Evolutionary conservation across 352 stramenopile species (phyloP), one percentile per base, ranked within the genome.

Genomic region (Elongisporangium anandrum): DNA sequence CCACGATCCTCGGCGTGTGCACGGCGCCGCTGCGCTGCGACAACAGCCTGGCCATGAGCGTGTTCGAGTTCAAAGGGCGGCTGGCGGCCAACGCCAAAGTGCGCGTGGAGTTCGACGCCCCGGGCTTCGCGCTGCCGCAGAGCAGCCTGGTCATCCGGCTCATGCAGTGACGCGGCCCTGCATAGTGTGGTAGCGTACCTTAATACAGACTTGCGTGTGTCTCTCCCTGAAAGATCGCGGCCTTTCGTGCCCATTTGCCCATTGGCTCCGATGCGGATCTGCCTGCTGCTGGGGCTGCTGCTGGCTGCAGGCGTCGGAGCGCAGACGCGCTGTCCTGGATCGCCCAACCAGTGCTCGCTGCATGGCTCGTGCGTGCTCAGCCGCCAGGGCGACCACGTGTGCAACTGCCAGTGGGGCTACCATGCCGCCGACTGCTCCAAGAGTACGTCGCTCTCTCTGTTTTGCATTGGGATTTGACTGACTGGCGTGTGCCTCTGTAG

Each of bases 381-480:
- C 50, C 75, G 79, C 22, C 69, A 77, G 20, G 79, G 79, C 26
- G 70, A 88, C 20, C 66, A 80, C 54, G 79, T 92, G 29, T 92
- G 82, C 72, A 92, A 90, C 57, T 92, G 82, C 53, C 77, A 90
- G 50, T 90, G 82, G 82, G 80, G 82, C 2, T 90, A 82, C 56
- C 72, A 70, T 6, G 73, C 58, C 24, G 60, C 52, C n/a, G 82
- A 90, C 68, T 92, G 82, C 62, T 67, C 72, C 51, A 78, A 65
- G 59, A 86, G 82, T 90, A 55, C 54, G 78, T 71, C 3, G 6
- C 17, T 41, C 1, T 45, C n/a, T n/a, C n/a, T n/a, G n/a, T n/a
- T n/a, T n/a, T n/a, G n/a, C n/a, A n/a, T n/a, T n/a, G n/a, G n/a
- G n/a, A n/a, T n/a, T n/a, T 26, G 22, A 52, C 12, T 39, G 17